Evolutionary conservation across 176 grass and related monocot species (phyloP), one percentile per base, ranked within the genome.

Genomic region (Aegilops umbellulata): DNA sequence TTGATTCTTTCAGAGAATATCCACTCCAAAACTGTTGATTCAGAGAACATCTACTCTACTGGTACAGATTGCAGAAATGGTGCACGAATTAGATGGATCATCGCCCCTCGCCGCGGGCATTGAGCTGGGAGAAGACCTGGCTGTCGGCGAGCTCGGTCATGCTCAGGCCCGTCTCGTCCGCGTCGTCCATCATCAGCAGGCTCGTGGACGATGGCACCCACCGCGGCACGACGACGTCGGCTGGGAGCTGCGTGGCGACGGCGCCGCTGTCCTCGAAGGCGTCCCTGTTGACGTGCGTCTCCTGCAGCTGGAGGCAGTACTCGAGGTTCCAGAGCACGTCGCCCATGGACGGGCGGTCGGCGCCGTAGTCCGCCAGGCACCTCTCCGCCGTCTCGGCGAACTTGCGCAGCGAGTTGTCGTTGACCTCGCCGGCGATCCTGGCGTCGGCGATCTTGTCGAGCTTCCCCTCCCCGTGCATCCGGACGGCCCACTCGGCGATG

Each of bases 281-380:
- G 19, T 95, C 85, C 29, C 82, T 60, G 0, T 65, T 71, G 19
- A 90, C 82, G 51, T 87, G 70, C 78, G 69, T 92, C 80, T 90
- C 93, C 63, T 95, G 90, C 47, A 92, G 90, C 74, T 86, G 85
- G 4, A 95, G 88, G 67, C 87, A 90, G 86, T 90, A 90, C 81
- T 95, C 93, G 29, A 95, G 86, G 72, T 88, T 95, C 93, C 93
- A 95, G 0, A 95, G 80, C 68, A 95, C 93, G 77, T 95, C 90
- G 46, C 90, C 82, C 78, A 95, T 95, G 75, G 93, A 58, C 13
- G 93, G 93, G 23, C 93, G 86, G 30, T 90, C 88, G 12, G 73
- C 81, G 2, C 90, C 85, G 58, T 92, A 92, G 11, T 95, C 90
- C 1, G 82, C 82, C 6, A 95, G 84, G 86, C 93, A 95, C 62